A percentile compares a stretch with the other conserved stretches of the same genome.
phyloP scores from a whole-genome alignment of 805 yeast genomes.

The Saccharomycopsis sp. region DNA sequence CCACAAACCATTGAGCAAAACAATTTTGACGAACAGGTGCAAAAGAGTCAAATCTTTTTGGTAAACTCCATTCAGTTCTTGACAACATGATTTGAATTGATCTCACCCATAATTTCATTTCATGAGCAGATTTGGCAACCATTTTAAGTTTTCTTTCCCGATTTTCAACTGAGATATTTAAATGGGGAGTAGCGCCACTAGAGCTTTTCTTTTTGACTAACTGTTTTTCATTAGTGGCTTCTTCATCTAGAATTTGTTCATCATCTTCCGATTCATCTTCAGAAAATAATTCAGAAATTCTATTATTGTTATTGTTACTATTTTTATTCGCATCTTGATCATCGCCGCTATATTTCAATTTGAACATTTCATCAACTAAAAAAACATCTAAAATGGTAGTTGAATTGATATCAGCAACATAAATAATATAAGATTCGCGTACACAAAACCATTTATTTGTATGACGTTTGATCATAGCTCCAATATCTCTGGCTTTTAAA shows the following conservation, averaged over 20 bases:
- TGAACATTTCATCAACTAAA: constrained; percentile 70
- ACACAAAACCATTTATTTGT: constrained; percentile 88
- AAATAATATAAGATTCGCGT: constrained; percentile 73
- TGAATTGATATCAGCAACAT: constrained; percentile 76
- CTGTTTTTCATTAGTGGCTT: background rate
- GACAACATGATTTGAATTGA: constrained; percentile 62
- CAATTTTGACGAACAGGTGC: constrained; percentile 84
- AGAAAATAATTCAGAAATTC: constrained; percentile 24
- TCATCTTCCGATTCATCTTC: constrained; percentile 32
- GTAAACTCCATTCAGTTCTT: constrained; percentile 60
- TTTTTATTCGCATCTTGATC: constrained; percentile 23
- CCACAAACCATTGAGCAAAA: constrained; percentile 95
- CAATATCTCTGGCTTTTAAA: constrained; percentile 63
- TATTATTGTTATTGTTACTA: constrained; percentile 12
- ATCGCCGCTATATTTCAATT: constrained; percentile 37
- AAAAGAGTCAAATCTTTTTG: constrained; percentile 75
- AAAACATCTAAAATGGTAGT: constrained; percentile 89
- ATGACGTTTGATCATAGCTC: constrained; percentile 84
- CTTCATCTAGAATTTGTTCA: constrained; percentile 26
- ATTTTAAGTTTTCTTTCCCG: constrained; percentile 70
- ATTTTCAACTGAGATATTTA: constrained; percentile 52
- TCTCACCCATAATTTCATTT: constrained; percentile 63
- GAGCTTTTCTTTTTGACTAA: too few species aligned
- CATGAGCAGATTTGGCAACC: constrained; percentile 54
- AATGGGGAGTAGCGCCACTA: constrained; percentile 32